Percentiles rank a stretch among this genome's conserved stretches.
phyloP scores from a whole-genome alignment of 768 basidiomycete genomes.

The Multifurca ochricompacta region DNA sequence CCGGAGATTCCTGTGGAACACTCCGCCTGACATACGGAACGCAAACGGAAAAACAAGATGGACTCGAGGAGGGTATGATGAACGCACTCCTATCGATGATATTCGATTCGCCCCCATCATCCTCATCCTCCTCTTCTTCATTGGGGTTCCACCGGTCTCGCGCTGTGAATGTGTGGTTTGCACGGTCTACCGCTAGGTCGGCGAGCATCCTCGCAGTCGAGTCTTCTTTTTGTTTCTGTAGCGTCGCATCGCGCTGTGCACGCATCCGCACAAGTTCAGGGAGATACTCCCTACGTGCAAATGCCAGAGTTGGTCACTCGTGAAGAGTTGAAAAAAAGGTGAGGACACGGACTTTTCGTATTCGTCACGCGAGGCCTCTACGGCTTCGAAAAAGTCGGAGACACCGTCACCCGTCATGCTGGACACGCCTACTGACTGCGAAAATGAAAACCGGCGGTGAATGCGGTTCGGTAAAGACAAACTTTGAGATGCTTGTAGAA shows the following conservation, averaged over 20 bases:
- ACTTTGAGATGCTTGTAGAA: conserved; percentile 97
- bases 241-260: conserved; percentile 51
- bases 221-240: conserved; percentile 63
- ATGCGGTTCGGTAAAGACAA: conserved; percentile 18
- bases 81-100: conserved; percentile 67
- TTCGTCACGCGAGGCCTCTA: conserved; percentile 79
- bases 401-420: conserved; percentile 95
- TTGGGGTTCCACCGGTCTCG: conserved; percentile 60
- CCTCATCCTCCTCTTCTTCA: conserved; percentile 46
- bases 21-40: neutral
- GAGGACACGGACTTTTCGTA: conserved; percentile 66
- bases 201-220: conserved; percentile 71
- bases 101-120: conserved; percentile 38
- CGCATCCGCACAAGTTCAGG: conserved; percentile 78
- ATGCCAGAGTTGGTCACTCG: neutral
- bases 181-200: conserved; percentile 70
- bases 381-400: conserved; percentile 84
- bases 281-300: conserved; percentile 66
- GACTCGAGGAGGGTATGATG: neutral
- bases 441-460: neutral
- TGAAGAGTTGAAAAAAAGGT: neutral
- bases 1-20: neutral
- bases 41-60: neutral
- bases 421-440: conserved; percentile 88
- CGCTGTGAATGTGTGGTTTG: conserved; percentile 47